Evolutionary conservation across 1,284 basidiomycete genomes (phyloP).

Genomic region (Ganoderma meredithae): DNA sequence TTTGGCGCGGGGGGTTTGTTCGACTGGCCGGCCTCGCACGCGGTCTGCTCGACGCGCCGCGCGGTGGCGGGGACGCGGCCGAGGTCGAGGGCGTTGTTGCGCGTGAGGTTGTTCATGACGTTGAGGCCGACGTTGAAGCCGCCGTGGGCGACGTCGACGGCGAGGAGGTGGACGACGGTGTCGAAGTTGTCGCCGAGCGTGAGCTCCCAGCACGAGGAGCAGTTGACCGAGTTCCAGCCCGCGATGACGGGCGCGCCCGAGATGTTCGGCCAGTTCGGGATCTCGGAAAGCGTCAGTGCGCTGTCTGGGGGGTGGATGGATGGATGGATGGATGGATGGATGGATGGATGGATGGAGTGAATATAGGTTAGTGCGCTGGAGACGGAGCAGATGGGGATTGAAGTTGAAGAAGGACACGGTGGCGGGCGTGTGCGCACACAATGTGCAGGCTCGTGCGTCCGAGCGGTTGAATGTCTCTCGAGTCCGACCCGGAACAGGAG

Average conservation of each 20-base stretch:
- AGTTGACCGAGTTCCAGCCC: slow-evolving; percentile 50
- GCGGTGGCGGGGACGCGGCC: slow-evolving; percentile 33
- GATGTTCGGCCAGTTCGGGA: slow-evolving; percentile 59
- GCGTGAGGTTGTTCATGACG: slow-evolving; percentile 36
- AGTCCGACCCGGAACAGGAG: too few species aligned
- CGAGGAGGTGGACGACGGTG: slow-evolving; percentile 47
- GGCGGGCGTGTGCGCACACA: too few species aligned
- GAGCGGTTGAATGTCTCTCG: too few species aligned
- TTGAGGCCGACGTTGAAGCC: slow-evolving; percentile 44
- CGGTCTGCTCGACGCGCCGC: slow-evolving; percentile 18
- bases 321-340: background rate
- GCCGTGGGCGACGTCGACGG: slow-evolving; percentile 47
- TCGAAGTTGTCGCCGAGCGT: slow-evolving; percentile 40
- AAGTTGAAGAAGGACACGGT: too few species aligned
- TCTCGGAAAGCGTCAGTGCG: slow-evolving; percentile 52
- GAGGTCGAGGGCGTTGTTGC: slow-evolving; percentile 25
- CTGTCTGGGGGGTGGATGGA: slow-evolving; percentile 25
- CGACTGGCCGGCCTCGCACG: slow-evolving; percentile 12
- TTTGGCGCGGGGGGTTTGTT: background rate
- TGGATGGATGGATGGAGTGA: background rate
- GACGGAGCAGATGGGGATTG: too few species aligned
- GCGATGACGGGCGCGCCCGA: slow-evolving; percentile 52
- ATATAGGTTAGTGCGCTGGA: background rate
- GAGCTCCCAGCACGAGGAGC: slow-evolving; percentile 57
- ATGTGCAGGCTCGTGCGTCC: too few species aligned